Evolutionary conservation across 148 eudicot species (phyloP).

Genomic region (Nepenthes mirabilis): DNA sequence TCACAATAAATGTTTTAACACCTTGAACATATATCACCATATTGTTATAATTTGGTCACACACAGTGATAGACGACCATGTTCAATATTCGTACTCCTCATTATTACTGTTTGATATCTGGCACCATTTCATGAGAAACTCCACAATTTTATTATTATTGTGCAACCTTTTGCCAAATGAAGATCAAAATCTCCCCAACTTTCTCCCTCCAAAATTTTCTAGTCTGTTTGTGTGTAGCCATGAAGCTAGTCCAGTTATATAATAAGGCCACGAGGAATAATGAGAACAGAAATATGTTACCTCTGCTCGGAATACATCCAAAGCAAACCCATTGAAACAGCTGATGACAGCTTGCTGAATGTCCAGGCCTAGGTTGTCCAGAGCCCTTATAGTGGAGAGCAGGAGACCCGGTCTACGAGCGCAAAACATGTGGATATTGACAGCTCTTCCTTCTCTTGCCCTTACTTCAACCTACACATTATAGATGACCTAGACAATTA

Average conservation of each 20-base stretch:
- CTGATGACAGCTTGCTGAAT: conserved; percentile 73
- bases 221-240: too few species aligned
- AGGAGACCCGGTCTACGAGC: conserved; percentile 64
- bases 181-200: too few species aligned
- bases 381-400: conserved; percentile 52
- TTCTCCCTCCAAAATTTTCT: too few species aligned
- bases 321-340: conserved; percentile 68
- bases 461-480: conserved; percentile 44
- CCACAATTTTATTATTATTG: too few species aligned
- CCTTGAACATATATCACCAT: too few species aligned
- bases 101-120: too few species aligned
- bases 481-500: neutral
- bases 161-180: too few species aligned
- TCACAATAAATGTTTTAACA: too few species aligned
- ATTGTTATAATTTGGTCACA: too few species aligned
- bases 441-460: conserved; percentile 60
- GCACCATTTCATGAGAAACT: too few species aligned
- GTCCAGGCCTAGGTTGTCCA: conserved; percentile 59
- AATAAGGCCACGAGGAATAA: neutral
- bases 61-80: too few species aligned
- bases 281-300: conserved; percentile 10
- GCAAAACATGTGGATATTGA: conserved; percentile 76
- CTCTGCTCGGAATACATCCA: conserved; percentile 73
- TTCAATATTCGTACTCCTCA: too few species aligned
- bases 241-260: neutral